A percentile compares a stretch with the other conserved stretches of the same genome.
These are phyloP conservation scores for Sordariomycetes sp. DNA, from an alignment of 2,329 filamentous ascomycete species.

Conservation along the genomic window DNA sequence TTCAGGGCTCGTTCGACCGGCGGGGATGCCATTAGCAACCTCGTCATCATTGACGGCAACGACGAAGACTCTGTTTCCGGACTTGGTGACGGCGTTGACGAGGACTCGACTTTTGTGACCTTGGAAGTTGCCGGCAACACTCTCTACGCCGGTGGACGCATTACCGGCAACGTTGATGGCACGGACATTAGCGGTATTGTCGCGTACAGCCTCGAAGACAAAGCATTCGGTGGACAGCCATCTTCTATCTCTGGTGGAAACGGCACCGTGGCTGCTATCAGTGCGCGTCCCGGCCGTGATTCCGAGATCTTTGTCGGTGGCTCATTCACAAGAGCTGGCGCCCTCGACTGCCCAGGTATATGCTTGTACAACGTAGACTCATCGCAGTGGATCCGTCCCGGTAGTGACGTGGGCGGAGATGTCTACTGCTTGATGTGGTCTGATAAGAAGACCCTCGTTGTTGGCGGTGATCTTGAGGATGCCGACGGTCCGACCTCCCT, in stretches of 20 bases:
- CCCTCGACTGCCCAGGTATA: slow-evolving; percentile 70
- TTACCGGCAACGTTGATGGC: slow-evolving; percentile 61
- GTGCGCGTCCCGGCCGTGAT: slow-evolving; percentile 54
- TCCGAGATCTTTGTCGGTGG: slow-evolving; percentile 79
- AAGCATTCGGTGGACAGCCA: slow-evolving; percentile 60
- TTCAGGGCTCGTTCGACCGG: slow-evolving; percentile 65
- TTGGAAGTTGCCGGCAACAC: slow-evolving; percentile 57
- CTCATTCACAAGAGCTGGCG: slow-evolving; percentile 73
- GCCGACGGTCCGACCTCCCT: slow-evolving; percentile 44
- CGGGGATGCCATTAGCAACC: slow-evolving; percentile 65
- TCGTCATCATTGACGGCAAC: slow-evolving; percentile 74
- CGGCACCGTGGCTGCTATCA: slow-evolving; percentile 68
- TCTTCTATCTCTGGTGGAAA: slow-evolving; percentile 62
- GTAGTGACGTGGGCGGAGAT: slow-evolving; percentile 59
- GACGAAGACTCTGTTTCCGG: slow-evolving; percentile 59
- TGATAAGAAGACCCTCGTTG: slow-evolving; percentile 60
- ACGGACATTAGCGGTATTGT: slow-evolving; percentile 63
- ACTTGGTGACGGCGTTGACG: slow-evolving; percentile 54
- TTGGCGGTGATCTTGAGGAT: slow-evolving; percentile 68
- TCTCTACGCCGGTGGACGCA: slow-evolving; percentile 73
- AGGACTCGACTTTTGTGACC: slow-evolving; percentile 66
- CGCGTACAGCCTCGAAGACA: slow-evolving; percentile 64
- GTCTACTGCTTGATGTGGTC: slow-evolving; percentile 71
- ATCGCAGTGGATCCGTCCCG: slow-evolving; percentile 73
- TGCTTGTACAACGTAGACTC: slow-evolving; percentile 67